Base-by-base conservation (phyloP, 805 yeast species). In the Candida peoriensis region DNA sequence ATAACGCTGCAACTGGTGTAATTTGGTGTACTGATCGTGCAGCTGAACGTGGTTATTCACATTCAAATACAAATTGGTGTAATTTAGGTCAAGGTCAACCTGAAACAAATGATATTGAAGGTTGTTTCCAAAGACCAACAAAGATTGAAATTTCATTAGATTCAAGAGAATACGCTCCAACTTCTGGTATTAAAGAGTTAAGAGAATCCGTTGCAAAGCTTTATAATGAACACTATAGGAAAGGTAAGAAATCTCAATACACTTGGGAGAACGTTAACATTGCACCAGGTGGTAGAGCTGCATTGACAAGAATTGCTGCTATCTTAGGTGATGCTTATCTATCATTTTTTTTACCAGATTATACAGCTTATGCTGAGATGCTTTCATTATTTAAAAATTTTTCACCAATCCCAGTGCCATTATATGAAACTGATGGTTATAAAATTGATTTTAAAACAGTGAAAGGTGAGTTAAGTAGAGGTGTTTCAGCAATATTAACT, bases 1-100 rank as follows among this genome's bases (percentile, higher is more conserved):
- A 66, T 37, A 78, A 74, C 46, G 70, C 77, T 10, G 72, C 78
- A 10, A 75, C 81, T 1, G 81, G 81, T 37, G 81, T 75, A 22
- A 66, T 75, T 34, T 75, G 81, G 81, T 74, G 74, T 36, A 75
- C 81, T 1, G 81, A 75, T 47, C 60, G 79, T 41, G 81, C 81
- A 20, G 55, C 60, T 28, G 79, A 71, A 41, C 70, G 74, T 49
- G 81, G 81, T 1, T 75, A 60, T 48, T 64, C 42, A 11, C 22
- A 22, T 10, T n/a, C 58, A 16, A 55, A 52, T 34, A 54, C 51
- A 14, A 48, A 47, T 16, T 75, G 81, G 81, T 73, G 77, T 24
- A 75, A 75, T 50, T 59, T 75, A 52, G 81, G 81, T 28, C 81
- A 75, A 51, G 81, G 81, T 31, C 76, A 78, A 37, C 81, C 81